A percentile compares a stretch with the other conserved stretches of the same genome.
Evolutionary conservation across 1,284 basidiomycete species (phyloP).

Genomic region (Xerocomus cyaneibrunnescens): DNA sequence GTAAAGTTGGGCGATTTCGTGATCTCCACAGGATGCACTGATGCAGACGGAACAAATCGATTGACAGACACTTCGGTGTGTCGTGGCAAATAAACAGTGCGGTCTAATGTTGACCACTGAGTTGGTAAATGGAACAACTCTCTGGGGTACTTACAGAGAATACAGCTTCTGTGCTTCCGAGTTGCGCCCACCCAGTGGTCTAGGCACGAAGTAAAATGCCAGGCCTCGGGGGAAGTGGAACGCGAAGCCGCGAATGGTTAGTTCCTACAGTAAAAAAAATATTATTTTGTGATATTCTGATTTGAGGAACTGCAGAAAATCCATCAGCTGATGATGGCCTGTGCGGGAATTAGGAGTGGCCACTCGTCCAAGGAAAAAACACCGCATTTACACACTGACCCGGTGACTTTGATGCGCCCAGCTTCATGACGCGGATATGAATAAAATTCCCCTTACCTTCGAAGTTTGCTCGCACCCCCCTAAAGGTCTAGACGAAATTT

Average conservation of each 20-base stretch:
- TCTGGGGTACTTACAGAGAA: neutral
- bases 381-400: slow-evolving; percentile 10
- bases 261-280: slow-evolving; percentile 9
- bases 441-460: slow-evolving; percentile 9
- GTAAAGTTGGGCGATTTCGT: slow-evolving; percentile 21
- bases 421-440: slow-evolving; percentile 32
- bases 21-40: slow-evolving; percentile 8
- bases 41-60: slow-evolving; percentile 4
- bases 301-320: slow-evolving; percentile 10
- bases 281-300: slow-evolving; percentile 8
- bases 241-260: slow-evolving; percentile 12
- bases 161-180: slow-evolving; percentile 7
- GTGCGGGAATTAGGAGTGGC: slow-evolving; percentile 26
- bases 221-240: slow-evolving; percentile 2
- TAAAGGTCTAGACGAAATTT: slow-evolving; percentile 8
- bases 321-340: slow-evolving; percentile 4
- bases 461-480: slow-evolving; percentile 1
- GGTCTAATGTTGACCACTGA: neutral
- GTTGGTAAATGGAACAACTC: slow-evolving; percentile 1
- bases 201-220: neutral
- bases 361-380: slow-evolving; percentile 8
- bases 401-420: slow-evolving; percentile 20
- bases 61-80: neutral
- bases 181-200: neutral
- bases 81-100: slow-evolving; percentile 1